Evolutionary conservation across 495 filamentous ascomycete genomes (phyloP).

Genomic region (Penicillium soppii): DNA sequence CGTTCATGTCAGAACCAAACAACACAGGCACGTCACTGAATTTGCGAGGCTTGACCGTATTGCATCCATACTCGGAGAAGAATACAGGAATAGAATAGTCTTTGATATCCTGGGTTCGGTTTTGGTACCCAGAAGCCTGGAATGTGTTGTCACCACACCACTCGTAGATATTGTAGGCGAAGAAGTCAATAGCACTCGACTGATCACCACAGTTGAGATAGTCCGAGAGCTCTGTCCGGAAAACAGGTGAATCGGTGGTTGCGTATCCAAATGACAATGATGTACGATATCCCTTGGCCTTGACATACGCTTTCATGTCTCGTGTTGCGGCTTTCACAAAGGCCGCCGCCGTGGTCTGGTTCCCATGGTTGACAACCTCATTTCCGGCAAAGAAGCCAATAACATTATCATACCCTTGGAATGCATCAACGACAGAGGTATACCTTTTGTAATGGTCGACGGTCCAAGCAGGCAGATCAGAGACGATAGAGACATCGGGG

Average conservation of each 20-base stretch:
- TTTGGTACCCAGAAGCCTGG: conserved; percentile 69
- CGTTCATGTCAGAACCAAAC: conserved; percentile 77
- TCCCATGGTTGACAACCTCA: conserved; percentile 77
- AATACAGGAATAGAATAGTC: conserved; percentile 87
- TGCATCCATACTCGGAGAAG: conserved; percentile 98
- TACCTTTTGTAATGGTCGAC: conserved; percentile 73
- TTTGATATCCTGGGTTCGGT: conserved; percentile 74
- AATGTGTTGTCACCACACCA: conserved; percentile 85
- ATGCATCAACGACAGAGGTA: conserved; percentile 72
- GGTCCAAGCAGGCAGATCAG: conserved; percentile 74
- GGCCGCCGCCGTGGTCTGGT: conserved; percentile 76
- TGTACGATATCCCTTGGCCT: conserved; percentile 63
- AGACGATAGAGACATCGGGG: conserved; percentile 79
- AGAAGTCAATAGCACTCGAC: conserved; percentile 77
- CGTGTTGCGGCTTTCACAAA: conserved; percentile 95
- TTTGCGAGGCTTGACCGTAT: conserved; percentile 67
- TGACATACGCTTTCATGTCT: conserved; percentile 89
- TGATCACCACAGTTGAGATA: conserved; percentile 86
- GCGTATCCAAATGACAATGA: conserved; percentile 88
- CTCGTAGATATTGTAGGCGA: conserved; percentile 97
- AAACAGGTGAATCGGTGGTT: conserved; percentile 79
- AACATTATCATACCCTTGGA: conserved; percentile 75
- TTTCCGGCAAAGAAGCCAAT: conserved; percentile 96
- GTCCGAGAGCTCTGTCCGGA: conserved; percentile 71
- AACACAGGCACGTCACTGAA: conserved; percentile 82